Conservation (phyloP, 148 eudicot species). For the Camellia granthamiana region DNA sequence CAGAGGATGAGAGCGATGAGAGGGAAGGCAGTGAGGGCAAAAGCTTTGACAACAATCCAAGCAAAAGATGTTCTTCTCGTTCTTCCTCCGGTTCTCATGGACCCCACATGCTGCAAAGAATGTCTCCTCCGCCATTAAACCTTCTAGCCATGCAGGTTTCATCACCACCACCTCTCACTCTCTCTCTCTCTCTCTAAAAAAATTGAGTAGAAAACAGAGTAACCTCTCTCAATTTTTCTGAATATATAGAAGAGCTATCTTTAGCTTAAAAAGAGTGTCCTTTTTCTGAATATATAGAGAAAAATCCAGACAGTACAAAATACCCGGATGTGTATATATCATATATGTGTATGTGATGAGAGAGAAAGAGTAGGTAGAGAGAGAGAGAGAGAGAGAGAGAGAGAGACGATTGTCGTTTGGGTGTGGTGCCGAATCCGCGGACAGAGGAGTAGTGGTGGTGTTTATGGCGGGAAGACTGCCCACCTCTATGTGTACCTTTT, state of each 20-base stretch:
- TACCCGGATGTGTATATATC: not conserved
- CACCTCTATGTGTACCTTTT: slow-evolving; percentile 17
- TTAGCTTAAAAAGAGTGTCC: not conserved
- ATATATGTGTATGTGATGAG: not conserved
- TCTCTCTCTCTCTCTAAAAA: not conserved
- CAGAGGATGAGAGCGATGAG: slow-evolving; percentile 72
- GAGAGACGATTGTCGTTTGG: slow-evolving; percentile 2
- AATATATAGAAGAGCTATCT: too few relatives aligned
- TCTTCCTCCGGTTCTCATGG: slow-evolving; percentile 58
- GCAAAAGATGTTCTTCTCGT: slow-evolving; percentile 87
- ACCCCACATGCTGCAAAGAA: slow-evolving; percentile 63
- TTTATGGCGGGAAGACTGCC: slow-evolving; percentile 23
- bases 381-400: slow-evolving; percentile 13
- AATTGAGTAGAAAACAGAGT: too few relatives aligned
- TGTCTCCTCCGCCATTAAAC: slow-evolving; percentile 66
- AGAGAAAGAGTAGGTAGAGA: not conserved
- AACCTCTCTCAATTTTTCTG: not conserved
- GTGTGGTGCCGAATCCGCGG: slow-evolving; percentile 3
- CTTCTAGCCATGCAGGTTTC: slow-evolving; percentile 79
- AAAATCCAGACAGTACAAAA: not conserved
- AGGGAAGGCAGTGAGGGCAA: slow-evolving; percentile 85
- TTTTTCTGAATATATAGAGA: not conserved
- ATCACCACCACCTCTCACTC: slow-evolving; percentile 15
- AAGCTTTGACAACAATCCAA: slow-evolving; percentile 64
- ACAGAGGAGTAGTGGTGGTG: slow-evolving; percentile 11